phyloP scores from a whole-genome alignment of 208 protist genomes.

The Acanthamoeba quina region DNA sequence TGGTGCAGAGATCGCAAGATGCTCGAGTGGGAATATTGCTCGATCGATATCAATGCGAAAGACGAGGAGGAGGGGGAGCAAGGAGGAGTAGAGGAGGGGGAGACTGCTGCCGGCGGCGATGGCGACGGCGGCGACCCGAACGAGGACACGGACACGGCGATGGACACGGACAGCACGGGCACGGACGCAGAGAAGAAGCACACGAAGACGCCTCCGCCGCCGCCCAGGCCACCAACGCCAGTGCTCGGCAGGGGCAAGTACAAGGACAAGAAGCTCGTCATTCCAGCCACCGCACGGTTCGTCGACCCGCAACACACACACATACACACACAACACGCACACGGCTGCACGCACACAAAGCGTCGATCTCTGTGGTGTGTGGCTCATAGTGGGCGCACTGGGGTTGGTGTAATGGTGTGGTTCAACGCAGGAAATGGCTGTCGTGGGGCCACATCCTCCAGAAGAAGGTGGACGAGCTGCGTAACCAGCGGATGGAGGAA shows the following conservation, averaged over 20 bases:
- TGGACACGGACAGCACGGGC: background rate
- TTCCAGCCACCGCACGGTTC: background rate
- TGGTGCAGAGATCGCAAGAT: conserved; percentile 3
- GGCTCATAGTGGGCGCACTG: background rate
- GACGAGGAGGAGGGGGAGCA: background rate
- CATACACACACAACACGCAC: no score
- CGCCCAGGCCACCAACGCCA: background rate
- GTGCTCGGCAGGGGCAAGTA: conserved; percentile 43
- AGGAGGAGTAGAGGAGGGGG: background rate
- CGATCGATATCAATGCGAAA: background rate
- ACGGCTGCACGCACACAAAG: no score
- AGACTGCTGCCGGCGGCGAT: background rate
- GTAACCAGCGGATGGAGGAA: background rate
- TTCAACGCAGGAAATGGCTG: conserved; percentile 18
- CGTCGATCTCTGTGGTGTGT: background rate
- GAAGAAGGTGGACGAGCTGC: conserved; percentile 58
- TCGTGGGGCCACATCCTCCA: conserved; percentile 35
- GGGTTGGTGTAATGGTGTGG: background rate
- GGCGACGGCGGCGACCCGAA: background rate
- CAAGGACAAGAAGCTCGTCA: background rate
- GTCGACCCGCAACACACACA: background rate
- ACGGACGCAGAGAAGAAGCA: background rate
- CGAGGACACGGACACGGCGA: background rate
- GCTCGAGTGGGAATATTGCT: conserved; percentile 47
- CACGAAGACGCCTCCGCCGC: background rate